Percentiles rank a stretch among this genome's conserved stretches.
phyloP scores from a whole-genome alignment of 2,329 filamentous ascomycete genomes.

The Lachnellula willkommii region DNA sequence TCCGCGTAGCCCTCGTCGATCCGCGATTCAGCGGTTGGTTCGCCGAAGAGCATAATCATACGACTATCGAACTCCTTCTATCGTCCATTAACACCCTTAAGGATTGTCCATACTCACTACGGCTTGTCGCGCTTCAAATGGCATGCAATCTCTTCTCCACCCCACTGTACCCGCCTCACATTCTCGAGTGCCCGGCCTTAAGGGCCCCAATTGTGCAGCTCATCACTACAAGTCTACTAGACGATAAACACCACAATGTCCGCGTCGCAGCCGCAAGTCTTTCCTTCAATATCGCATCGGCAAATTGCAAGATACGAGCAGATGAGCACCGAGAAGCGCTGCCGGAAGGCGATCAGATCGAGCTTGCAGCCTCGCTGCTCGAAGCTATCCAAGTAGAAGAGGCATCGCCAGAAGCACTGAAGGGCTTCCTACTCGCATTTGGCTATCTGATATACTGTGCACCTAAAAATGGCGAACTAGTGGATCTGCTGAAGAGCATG shows the following conservation, averaged over 20 bases:
- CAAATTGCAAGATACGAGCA: constrained; percentile 61
- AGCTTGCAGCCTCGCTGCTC: constrained; percentile 73
- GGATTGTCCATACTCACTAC: constrained; percentile 70
- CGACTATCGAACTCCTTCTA: constrained; percentile 58
- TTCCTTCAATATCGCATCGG: constrained; percentile 72
- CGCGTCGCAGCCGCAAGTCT: constrained; percentile 78
- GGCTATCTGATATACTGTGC: constrained; percentile 71
- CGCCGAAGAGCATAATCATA: constrained; percentile 65
- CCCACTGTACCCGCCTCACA: constrained; percentile 60
- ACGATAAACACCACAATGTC: constrained; percentile 66
- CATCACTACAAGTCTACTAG: constrained; percentile 72
- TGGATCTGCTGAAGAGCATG: constrained; percentile 72
- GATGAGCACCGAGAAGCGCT: constrained; percentile 54
- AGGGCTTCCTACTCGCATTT: constrained; percentile 69
- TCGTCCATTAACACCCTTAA: constrained; percentile 51
- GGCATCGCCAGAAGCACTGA: constrained; percentile 64
- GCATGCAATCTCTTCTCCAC: constrained; percentile 80
- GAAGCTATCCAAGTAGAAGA: constrained; percentile 62
- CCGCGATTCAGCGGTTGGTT: constrained; percentile 75
- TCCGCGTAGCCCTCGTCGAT: constrained; percentile 73
- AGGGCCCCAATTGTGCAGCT: constrained; percentile 59
- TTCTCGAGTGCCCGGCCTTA: constrained; percentile 49
- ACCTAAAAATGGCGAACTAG: constrained; percentile 65
- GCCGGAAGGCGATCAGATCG: constrained; percentile 67
- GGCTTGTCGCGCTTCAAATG: constrained; percentile 77